Base-by-base conservation (phyloP, 2,329 filamentous ascomycete species). In the Hirsutella minnesotensis region DNA sequence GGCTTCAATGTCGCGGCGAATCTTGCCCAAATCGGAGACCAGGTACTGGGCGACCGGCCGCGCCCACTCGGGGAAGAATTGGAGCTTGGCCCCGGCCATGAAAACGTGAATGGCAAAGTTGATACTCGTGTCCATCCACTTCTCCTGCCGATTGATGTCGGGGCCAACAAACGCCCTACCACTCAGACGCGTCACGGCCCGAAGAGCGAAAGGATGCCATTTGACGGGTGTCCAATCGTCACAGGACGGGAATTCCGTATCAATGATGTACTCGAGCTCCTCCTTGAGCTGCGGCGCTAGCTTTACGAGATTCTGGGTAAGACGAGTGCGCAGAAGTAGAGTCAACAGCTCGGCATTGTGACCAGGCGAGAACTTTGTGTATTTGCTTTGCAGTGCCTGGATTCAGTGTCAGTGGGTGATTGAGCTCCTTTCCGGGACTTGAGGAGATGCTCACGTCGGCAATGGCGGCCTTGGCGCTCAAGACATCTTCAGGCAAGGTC, bases 171-270 rank as follows among this genome's bases (percentile, higher is more conserved):
- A 77, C 4, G 70, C 65, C 18, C 68, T 62, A 1, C 74, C 72
- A 21, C 71, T 75, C 19, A 79, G 51, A 2, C 73, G 68, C 7
- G 74, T 68, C 10, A 79, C 61, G 4, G 69, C 63, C 19, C 70
- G 62, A 2, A 77, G 61, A 36, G 72, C 60, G 44, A 76, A 69
- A 0, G 68, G 66, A 31, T 74, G 70, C 49, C 76, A 65, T 49
- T 66, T 68, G 40, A 76, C 66, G 0, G 70, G 53, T 1, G 68
- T 75, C 75, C 75, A 78, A 46, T 77, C 73, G 43, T 67, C 57
- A 48, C 69, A 73, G 15, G 60, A 55, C 5, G 70, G 68, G 34
- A 74, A 71, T 51, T 73, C 70, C 2, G 64, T 63, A 10, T 60
- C 62, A 5, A 69, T 47, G 21, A 72, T 62, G 46, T 63, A 57